Evolutionary conservation across 2,329 filamentous ascomycete genomes (phyloP).

Genomic region (Diaporthe sp.): DNA sequence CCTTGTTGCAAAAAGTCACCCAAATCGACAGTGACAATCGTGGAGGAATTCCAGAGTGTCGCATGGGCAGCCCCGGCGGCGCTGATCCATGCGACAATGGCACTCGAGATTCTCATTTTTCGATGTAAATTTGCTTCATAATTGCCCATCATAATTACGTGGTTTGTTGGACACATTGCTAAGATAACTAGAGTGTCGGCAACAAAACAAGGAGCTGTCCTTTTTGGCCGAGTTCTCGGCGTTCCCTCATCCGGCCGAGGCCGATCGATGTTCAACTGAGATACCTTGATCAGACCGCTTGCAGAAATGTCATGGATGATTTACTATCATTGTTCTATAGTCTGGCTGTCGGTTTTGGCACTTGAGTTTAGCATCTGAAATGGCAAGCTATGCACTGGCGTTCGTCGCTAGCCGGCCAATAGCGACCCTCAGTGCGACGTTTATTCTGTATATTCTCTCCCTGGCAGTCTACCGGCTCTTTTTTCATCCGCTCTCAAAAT

Average conservation of each 20-base stretch:
- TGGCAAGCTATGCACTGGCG: neutral
- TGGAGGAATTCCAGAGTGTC: neutral
- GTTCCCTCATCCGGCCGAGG: neutral
- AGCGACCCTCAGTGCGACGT: neutral
- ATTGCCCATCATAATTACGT: neutral
- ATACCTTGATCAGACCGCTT: neutral
- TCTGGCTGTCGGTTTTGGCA: neutral
- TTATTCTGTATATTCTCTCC: neutral
- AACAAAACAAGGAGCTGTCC: neutral
- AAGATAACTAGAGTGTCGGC: neutral
- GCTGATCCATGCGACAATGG: neutral
- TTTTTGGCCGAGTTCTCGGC: neutral
- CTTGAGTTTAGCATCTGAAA: neutral
- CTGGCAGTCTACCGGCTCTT: neutral
- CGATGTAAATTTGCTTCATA: neutral
- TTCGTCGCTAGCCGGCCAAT: neutral
- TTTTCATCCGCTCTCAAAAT: slow-evolving; percentile 10
- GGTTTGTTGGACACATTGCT: neutral
- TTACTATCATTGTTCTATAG: neutral
- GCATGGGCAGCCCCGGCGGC: neutral
- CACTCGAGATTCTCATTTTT: neutral
- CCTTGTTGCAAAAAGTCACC: neutral
- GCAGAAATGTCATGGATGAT: neutral
- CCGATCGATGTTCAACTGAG: neutral
- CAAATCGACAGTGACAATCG: neutral